Percentiles rank a stretch among this genome's conserved stretches.
Evolutionary conservation across 2,329 filamentous ascomycete genomes (phyloP).

Genomic region (Pyricularia grisea): DNA sequence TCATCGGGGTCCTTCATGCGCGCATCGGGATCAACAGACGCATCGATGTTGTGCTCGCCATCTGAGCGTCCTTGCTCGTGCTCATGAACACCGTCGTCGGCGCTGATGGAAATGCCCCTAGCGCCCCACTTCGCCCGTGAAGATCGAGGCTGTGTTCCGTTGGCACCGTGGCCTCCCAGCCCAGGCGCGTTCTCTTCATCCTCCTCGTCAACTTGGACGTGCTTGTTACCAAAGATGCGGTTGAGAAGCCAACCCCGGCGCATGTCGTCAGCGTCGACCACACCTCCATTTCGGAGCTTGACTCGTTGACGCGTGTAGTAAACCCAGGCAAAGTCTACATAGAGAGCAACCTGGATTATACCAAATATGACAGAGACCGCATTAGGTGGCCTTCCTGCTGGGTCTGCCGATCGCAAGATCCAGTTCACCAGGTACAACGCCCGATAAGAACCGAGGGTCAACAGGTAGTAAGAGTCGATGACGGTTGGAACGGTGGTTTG

Average conservation of each 20-base stretch:
- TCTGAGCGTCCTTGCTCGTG: constrained; percentile 26
- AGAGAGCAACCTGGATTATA: constrained; percentile 79
- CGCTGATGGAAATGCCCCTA: constrained; percentile 56
- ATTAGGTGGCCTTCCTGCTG: constrained; percentile 50
- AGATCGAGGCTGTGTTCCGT: constrained; percentile 14
- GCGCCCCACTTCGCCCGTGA: constrained; percentile 50
- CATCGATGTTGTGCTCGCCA: constrained; percentile 34
- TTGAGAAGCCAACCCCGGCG: constrained; percentile 76
- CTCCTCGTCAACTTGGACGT: constrained; percentile 40
- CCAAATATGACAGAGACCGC: constrained; percentile 76
- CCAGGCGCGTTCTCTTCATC: constrained; percentile 52
- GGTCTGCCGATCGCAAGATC: constrained; percentile 61
- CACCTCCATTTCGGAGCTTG: constrained; percentile 78
- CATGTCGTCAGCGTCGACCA: constrained; percentile 86
- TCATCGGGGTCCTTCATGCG: constrained; percentile 60
- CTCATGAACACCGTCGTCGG: constrained; percentile 50
- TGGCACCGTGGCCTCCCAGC: constrained; percentile 23
- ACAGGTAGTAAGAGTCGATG: constrained; percentile 92
- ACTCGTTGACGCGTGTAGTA: constrained; percentile 91
- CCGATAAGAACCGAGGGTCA: constrained; percentile 79
- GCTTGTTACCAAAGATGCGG: constrained; percentile 60
- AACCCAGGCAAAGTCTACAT: constrained; percentile 93
- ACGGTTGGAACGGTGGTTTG: constrained; percentile 95
- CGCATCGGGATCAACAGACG: constrained; percentile 48
- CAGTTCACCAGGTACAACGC: constrained; percentile 87